These are phyloP conservation scores for Phytophthora pseudosyringae DNA, from an alignment of 352 stramenopile genomes.

Conservation along the genomic window DNA sequence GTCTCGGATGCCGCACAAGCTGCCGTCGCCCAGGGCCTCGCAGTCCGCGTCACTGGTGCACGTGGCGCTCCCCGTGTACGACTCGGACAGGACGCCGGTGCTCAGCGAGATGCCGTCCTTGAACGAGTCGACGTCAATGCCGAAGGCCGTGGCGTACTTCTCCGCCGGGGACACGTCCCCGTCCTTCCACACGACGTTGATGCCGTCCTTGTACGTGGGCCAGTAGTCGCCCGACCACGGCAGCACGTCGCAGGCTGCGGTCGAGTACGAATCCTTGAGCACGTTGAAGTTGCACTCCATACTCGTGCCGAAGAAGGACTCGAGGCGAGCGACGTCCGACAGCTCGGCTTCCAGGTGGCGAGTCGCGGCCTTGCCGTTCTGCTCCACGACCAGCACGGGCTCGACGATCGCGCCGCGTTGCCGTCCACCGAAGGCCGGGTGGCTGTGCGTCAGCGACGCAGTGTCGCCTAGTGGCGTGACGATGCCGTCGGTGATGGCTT, in stretches of 20 bases:
- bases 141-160: conserved; percentile 59
- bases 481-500: conserved; percentile 39
- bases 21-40: conserved; percentile 21
- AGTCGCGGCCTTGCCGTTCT: conserved; percentile 9
- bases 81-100: conserved; percentile 44
- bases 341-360: conserved; percentile 32
- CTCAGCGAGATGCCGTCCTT: conserved; percentile 41
- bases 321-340: conserved; percentile 48
- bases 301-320: conserved; percentile 41
- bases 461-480: conserved; percentile 33
- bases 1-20: conserved; percentile 37
- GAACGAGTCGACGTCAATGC: conserved; percentile 38
- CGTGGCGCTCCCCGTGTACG: conserved; percentile 18
- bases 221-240: conserved; percentile 68
- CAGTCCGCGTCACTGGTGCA: conserved; percentile 40
- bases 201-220: conserved; percentile 66
- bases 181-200: conserved; percentile 49
- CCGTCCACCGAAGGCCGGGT: conserved; percentile 46
- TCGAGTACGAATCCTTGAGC: conserved; percentile 33
- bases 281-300: conserved; percentile 43
- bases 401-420: conserved; percentile 18
- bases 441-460: conserved; percentile 38
- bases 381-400: conserved; percentile 32
- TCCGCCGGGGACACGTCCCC: conserved; percentile 35
- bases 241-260: conserved; percentile 19